Percentiles rank a stretch among this genome's conserved stretches.
Evolutionary conservation across 345 rosid species (phyloP).

Genomic region (Rhizophora mangle): DNA sequence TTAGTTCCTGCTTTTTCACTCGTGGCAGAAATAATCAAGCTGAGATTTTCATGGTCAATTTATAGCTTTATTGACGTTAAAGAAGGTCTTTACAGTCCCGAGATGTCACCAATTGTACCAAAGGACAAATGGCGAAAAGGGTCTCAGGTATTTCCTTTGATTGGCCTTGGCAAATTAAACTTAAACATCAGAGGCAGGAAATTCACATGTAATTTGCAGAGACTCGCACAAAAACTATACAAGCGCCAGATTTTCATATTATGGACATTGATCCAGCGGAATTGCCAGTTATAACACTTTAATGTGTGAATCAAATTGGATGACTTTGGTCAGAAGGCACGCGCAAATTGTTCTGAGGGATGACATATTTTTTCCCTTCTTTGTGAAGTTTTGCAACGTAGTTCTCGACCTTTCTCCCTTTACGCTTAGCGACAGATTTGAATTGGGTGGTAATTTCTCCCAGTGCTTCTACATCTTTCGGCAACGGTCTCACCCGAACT

Average conservation of each 20-base stretch:
- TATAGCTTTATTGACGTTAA: slow-evolving; percentile 20
- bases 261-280: no score
- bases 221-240: background rate
- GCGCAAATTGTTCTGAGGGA: slow-evolving; percentile 23
- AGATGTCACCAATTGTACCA: slow-evolving; percentile 18
- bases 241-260: no score
- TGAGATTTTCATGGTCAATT: background rate
- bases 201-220: background rate
- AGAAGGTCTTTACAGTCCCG: slow-evolving; percentile 21
- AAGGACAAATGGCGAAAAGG: slow-evolving; percentile 32
- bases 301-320: slow-evolving; percentile 15
- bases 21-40: background rate
- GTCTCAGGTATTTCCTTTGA: slow-evolving; percentile 20
- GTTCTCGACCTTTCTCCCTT: background rate
- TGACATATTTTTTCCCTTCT: slow-evolving; percentile 12
- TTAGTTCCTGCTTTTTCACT: no score
- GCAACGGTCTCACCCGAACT: no score
- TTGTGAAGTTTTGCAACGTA: slow-evolving; percentile 25
- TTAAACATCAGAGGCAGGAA: background rate
- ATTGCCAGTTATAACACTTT: background rate
- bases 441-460: background rate
- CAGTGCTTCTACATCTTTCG: background rate
- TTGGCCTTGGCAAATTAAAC: background rate
- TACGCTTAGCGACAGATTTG: background rate
- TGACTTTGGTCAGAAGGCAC: slow-evolving; percentile 26